A percentile compares a stretch with the other conserved stretches of the same genome.
phyloP scores from a whole-genome alignment of 2,329 filamentous ascomycete genomes.

The Tolypocladium guangdongense region DNA sequence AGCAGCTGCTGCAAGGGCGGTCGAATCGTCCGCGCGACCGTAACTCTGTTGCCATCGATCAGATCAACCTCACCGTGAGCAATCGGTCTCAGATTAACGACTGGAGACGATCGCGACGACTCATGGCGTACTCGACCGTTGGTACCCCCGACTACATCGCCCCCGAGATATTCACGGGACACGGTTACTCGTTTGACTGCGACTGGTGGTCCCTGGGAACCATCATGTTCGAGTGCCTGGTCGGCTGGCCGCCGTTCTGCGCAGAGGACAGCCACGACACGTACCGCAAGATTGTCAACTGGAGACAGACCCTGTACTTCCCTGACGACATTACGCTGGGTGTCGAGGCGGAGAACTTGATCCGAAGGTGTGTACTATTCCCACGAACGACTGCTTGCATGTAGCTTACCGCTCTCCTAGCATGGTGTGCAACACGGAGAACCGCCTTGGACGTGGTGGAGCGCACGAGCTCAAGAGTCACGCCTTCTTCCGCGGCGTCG shows the following conservation, averaged over 20 bases:
- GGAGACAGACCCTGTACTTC: slow-evolving; percentile 92
- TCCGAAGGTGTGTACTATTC: slow-evolving; percentile 62
- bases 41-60: slow-evolving; percentile 90
- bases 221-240: slow-evolving; percentile 98
- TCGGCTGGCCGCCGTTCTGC: slow-evolving; percentile 98
- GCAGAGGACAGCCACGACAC: slow-evolving; percentile 96
- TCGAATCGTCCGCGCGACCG: slow-evolving; percentile 68
- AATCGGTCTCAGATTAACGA: slow-evolving; percentile 98
- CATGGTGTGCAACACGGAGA: slow-evolving; percentile 87
- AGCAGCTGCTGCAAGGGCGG: slow-evolving; percentile 78
- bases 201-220: slow-evolving; percentile 99
- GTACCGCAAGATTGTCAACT: slow-evolving; percentile 98
- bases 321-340: slow-evolving; percentile 88
- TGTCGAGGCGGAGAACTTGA: slow-evolving; percentile 80
- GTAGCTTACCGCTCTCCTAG: slow-evolving; percentile 31
- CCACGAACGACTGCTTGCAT: neutral
- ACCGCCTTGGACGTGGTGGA: slow-evolving; percentile 78
- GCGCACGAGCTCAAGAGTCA: slow-evolving; percentile 90
- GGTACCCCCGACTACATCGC: slow-evolving; percentile 98
- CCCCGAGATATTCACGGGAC: slow-evolving; percentile 93
- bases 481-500: slow-evolving; percentile 91
- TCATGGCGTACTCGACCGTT: slow-evolving; percentile 97
- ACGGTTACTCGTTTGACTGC: slow-evolving; percentile 92
- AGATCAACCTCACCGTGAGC: slow-evolving; percentile 95
- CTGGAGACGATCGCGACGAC: slow-evolving; percentile 88